Evolutionary conservation across 1,284 basidiomycete genomes (phyloP).

Genomic region (Cryptococcus sp.): DNA sequence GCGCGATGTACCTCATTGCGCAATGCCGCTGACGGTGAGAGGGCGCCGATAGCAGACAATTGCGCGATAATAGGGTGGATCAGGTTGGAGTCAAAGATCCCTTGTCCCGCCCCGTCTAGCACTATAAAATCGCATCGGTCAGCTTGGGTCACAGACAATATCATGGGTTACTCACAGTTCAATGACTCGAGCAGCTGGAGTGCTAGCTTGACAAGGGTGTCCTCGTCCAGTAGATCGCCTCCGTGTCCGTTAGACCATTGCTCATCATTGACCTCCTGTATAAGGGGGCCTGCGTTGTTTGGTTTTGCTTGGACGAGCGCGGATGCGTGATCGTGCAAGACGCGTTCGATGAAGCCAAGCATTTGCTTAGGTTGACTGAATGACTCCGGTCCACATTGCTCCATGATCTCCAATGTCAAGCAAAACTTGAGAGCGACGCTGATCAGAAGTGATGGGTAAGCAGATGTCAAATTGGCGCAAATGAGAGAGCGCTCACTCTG

Average conservation of each 20-base stretch:
- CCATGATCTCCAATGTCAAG: conserved; percentile 75
- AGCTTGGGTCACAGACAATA: background rate
- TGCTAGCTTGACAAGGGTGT: too few species aligned
- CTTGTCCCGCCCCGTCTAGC: too few species aligned
- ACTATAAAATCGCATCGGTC: background rate
- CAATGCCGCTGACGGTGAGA: conserved; percentile 56
- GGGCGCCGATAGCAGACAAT: conserved; percentile 61
- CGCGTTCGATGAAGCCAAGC: conserved; percentile 74
- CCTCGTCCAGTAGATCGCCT: too few species aligned
- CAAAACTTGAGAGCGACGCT: conserved; percentile 63
- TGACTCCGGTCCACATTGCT: conserved; percentile 66
- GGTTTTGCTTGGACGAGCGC: conserved; percentile 1
- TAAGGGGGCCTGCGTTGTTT: too few species aligned
- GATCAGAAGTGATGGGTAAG: background rate
- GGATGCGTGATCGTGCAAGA: conserved; percentile 51
- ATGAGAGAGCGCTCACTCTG: conserved; percentile 21
- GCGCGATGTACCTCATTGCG: conserved; percentile 68
- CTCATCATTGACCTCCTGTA: too few species aligned
- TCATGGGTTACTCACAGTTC: too few species aligned
- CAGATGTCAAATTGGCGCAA: background rate
- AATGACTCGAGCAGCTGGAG: too few species aligned
- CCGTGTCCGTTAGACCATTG: too few species aligned
- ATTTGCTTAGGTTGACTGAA: conserved; percentile 71
- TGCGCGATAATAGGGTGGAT: conserved; percentile 70
- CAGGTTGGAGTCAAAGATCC: conserved; percentile 28